These are phyloP conservation scores for Articulospora tetracladia DNA, from an alignment of 495 filamentous ascomycete species.

Conservation along the genomic window DNA sequence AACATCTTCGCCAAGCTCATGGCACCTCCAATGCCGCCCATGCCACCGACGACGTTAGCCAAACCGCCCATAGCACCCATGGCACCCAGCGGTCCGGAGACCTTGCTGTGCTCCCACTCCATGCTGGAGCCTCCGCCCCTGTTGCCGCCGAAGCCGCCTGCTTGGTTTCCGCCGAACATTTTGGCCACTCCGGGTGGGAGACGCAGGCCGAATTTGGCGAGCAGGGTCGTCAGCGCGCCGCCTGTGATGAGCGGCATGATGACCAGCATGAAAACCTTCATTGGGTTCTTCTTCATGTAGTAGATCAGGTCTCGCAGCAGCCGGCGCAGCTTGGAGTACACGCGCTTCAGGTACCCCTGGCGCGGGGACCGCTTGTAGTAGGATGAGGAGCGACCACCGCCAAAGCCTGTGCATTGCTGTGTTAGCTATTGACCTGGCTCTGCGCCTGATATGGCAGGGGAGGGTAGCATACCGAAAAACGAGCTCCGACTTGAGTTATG, in stretches of 20 bases:
- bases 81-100: conserved; percentile 17
- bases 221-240: conserved; percentile 67
- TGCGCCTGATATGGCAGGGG: background rate
- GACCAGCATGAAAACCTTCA: conserved; percentile 81
- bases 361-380: conserved; percentile 71
- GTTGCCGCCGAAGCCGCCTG: conserved; percentile 19
- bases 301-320: conserved; percentile 68
- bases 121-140: conserved; percentile 24
- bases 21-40: conserved; percentile 44
- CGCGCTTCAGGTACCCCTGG: conserved; percentile 65
- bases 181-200: conserved; percentile 57
- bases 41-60: conserved; percentile 29
- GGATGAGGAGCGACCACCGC: conserved; percentile 44
- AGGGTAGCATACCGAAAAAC: background rate
- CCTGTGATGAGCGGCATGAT: conserved; percentile 81
- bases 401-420: conserved; percentile 7
- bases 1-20: conserved; percentile 64
- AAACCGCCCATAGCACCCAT: conserved; percentile 15
- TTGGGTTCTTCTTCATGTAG: conserved; percentile 73
- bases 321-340: conserved; percentile 65
- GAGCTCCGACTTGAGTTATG: background rate
- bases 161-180: conserved; percentile 50
- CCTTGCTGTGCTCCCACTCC: conserved; percentile 18
- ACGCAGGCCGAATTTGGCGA: conserved; percentile 70
- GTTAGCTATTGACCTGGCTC: background rate